phyloP scores from a whole-genome alignment of 1,284 basidiomycete genomes.

The Malassezia nana region DNA sequence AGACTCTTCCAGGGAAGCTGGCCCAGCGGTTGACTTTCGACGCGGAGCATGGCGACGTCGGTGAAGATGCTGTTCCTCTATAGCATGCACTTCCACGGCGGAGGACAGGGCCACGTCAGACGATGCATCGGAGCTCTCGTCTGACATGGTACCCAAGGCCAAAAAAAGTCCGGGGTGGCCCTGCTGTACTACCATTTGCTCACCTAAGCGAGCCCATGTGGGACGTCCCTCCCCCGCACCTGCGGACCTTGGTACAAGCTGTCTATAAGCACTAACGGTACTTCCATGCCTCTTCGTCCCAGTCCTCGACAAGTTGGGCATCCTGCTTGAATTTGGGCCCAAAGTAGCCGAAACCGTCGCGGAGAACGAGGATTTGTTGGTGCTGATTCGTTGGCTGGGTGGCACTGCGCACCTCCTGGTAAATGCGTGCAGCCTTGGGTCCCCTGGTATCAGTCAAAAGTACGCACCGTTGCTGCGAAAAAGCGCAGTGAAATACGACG shows the following conservation, averaged over 20 bases:
- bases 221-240: too few relatives aligned
- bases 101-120: background rate
- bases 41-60: background rate
- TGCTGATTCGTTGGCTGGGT: constrained; percentile 14
- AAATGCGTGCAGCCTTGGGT: constrained; percentile 48
- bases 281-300: constrained; percentile 11
- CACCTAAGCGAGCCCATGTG: background rate
- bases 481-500: constrained; percentile 49
- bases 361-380: constrained; percentile 45
- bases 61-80: background rate
- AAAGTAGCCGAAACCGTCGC: constrained; percentile 47
- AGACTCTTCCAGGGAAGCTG: background rate
- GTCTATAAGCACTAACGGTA: background rate
- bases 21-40: background rate
- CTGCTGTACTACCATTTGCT: background rate
- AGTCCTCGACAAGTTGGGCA: constrained; percentile 12
- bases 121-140: background rate
- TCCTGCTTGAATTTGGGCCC: constrained; percentile 14
- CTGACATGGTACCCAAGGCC: background rate
- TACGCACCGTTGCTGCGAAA: constrained; percentile 40
- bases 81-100: background rate
- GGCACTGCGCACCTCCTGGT: constrained; percentile 36
- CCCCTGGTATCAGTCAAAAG: constrained; percentile 22
- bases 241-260: too few relatives aligned
- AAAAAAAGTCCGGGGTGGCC: background rate